A percentile compares a stretch with the other conserved stretches of the same genome.
Evolutionary conservation across 306 rosid genomes (phyloP).

Genomic region (Lathyrus sativus): DNA sequence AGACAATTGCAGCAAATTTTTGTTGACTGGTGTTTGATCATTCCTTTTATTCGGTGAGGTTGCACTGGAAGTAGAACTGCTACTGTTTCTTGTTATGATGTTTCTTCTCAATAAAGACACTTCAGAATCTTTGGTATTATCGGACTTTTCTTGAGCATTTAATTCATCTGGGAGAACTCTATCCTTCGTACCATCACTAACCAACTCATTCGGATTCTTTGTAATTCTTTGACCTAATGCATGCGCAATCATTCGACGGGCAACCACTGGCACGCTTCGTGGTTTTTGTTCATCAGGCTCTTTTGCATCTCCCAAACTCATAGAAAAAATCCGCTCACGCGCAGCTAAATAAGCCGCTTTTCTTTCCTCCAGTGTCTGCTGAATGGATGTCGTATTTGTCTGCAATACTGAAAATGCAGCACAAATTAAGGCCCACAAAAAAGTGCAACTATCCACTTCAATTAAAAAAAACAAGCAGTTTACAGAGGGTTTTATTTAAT

Average conservation of each 20-base stretch:
- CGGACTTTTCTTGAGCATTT: conserved; percentile 40
- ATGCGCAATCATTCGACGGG: conserved; percentile 97
- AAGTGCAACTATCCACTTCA: no score
- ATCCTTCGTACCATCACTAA: conserved; percentile 39
- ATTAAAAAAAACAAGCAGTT: no score
- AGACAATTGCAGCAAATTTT: conserved; percentile 39
- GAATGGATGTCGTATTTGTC: conserved; percentile 47
- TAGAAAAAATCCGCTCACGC: conserved; percentile 84
- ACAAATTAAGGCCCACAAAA: no score
- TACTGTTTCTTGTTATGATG: conserved; percentile 38
- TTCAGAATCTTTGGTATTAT: conserved; percentile 42
- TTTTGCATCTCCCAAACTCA: conserved; percentile 53
- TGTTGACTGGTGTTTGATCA: conserved; percentile 44
- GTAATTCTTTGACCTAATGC: conserved; percentile 86
- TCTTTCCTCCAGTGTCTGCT: conserved; percentile 77
- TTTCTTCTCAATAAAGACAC: conserved; percentile 34
- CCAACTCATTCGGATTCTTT: conserved; percentile 43
- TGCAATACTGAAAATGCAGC: conserved; percentile 53
- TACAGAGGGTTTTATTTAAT: no score
- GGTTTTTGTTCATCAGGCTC: conserved; percentile 68
- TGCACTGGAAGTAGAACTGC: conserved; percentile 29
- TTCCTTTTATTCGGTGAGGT: conserved; percentile 43
- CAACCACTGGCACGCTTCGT: conserved; percentile 77
- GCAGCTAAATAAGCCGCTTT: conserved; percentile 85
- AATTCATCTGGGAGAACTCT: conserved; percentile 39